Percentiles rank a stretch among this genome's conserved stretches.
Evolutionary conservation across 2,329 filamentous ascomycete genomes (phyloP).

Genomic region (Westerdykella sp.): DNA sequence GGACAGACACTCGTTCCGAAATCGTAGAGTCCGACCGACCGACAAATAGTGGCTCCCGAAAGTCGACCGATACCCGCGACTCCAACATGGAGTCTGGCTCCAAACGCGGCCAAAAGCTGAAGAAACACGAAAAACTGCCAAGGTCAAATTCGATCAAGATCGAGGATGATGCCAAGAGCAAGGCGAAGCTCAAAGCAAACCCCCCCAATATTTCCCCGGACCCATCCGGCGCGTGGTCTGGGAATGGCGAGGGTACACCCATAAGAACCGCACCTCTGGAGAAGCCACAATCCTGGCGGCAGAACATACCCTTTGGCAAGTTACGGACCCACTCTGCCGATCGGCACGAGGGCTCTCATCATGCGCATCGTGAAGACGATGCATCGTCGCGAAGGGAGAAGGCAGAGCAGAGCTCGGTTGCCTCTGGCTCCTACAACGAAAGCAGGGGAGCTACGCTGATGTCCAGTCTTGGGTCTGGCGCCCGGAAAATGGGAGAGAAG

Average conservation of each 20-base stretch:
- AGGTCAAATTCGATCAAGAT: conserved; percentile 42
- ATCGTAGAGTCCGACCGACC: conserved; percentile 22
- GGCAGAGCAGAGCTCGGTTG: conserved; percentile 31
- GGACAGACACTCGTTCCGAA: conserved; percentile 29
- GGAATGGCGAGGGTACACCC: conserved; percentile 37
- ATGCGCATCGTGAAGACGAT: conserved; percentile 25
- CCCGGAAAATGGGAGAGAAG: conserved; percentile 66
- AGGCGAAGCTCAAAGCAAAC: conserved; percentile 28
- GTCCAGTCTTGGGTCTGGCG: conserved; percentile 65
- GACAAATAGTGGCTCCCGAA: conserved; percentile 21
- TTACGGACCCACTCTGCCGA: conserved; percentile 69
- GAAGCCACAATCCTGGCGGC: conserved; percentile 61
- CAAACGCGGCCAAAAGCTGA: conserved; percentile 24
- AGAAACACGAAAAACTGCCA: conserved; percentile 34
- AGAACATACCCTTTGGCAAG: conserved; percentile 56
- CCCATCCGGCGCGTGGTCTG: conserved; percentile 23
- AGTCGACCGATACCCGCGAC: conserved; percentile 22
- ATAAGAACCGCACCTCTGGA: conserved; percentile 60
- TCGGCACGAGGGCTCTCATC: conserved; percentile 42
- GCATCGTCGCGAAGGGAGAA: conserved; percentile 20
- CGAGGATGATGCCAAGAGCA: conserved; percentile 30
- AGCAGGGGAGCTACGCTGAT: conserved; percentile 60
- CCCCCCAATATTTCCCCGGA: conserved; percentile 27
- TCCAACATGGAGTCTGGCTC: conserved; percentile 5
- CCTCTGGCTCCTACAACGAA: conserved; percentile 51